phyloP scores from a whole-genome alignment of 345 rosid genomes.

The Salix suchowensis region DNA sequence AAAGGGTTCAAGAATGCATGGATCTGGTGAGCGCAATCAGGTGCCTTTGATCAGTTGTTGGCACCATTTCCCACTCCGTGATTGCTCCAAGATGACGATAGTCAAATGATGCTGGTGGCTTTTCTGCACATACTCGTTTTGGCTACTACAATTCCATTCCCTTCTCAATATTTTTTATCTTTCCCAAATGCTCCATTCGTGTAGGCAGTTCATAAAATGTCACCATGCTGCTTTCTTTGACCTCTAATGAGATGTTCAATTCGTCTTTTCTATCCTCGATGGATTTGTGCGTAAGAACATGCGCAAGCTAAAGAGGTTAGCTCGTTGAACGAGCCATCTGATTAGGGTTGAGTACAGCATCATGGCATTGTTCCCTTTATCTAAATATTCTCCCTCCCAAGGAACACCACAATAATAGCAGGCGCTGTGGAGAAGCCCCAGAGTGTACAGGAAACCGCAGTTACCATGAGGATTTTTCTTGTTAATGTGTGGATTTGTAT shows the following conservation, averaged over 20 bases:
- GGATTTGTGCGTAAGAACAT: not conserved
- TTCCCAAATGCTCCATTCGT: not conserved
- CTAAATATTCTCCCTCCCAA: not conserved
- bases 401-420: not conserved
- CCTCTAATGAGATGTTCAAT: constrained; percentile 2
- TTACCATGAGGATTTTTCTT: not conserved
- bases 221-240: not conserved
- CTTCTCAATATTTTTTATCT: not conserved
- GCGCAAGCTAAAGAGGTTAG: not conserved
- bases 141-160: not conserved
- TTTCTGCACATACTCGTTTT: not conserved
- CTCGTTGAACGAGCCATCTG: not conserved
- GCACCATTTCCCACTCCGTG: not conserved
- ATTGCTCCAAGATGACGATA: not conserved
- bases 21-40: constrained; percentile 3
- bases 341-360: not conserved
- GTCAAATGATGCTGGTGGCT: not conserved
- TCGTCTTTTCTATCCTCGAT: not conserved
- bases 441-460: not conserved
- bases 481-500: not conserved
- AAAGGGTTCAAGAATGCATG: constrained; percentile 3
- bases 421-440: not conserved
- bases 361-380: not conserved
- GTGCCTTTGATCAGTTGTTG: constrained; percentile 3
- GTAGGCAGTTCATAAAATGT: not conserved